Evolutionary conservation across 306 rosid species (phyloP).

Genomic region (Hippophae rhamnoides): DNA sequence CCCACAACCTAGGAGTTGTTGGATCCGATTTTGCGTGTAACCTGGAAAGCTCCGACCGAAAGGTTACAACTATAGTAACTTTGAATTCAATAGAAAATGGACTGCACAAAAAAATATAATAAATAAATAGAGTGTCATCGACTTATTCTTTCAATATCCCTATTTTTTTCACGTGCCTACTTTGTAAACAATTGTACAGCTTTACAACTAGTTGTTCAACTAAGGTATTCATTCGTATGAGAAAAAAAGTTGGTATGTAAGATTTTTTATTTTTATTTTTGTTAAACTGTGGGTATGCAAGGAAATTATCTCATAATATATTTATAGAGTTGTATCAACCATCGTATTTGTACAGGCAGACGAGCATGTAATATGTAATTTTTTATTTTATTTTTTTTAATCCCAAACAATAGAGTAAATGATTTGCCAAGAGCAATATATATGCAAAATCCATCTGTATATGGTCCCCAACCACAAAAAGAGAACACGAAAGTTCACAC

Average conservation of each 20-base stretch:
- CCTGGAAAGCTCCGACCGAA: slow-evolving; percentile 68
- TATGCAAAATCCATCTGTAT: neutral
- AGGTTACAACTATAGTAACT: slow-evolving; percentile 56
- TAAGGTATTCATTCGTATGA: no score
- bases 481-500: neutral
- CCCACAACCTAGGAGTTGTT: slow-evolving; percentile 79
- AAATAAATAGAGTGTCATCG: neutral
- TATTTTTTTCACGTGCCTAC: neutral
- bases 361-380: no score
- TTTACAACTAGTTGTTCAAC: no score
- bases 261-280: no score
- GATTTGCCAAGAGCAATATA: neutral
- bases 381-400: no score
- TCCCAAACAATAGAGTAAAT: no score
- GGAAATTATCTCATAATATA: no score
- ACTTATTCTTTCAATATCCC: neutral
- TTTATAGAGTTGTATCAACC: no score
- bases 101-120: slow-evolving; percentile 34
- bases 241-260: no score
- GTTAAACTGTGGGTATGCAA: no score
- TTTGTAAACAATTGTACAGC: neutral
- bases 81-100: slow-evolving; percentile 88
- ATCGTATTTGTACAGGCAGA: no score
- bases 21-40: slow-evolving; percentile 63
- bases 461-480: neutral